phyloP scores from a whole-genome alignment of 306 rosid genomes.

The Oemleria cerasiformis region DNA sequence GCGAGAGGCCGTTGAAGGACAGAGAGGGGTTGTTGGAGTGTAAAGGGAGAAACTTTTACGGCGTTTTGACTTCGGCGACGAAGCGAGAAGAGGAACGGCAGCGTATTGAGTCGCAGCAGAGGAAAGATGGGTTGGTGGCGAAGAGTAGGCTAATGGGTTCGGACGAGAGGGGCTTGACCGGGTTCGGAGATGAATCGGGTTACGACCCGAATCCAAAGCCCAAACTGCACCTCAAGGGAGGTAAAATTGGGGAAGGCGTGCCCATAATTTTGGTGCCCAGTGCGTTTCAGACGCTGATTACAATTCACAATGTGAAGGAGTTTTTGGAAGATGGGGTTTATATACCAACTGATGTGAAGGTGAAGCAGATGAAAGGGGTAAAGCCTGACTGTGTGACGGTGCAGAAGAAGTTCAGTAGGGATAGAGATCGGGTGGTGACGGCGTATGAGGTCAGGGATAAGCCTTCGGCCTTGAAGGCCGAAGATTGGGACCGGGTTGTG shows the following conservation, averaged over 20 bases:
- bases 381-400: slow-evolving; percentile 95
- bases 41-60: slow-evolving; percentile 72
- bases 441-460: slow-evolving; percentile 98
- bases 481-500: slow-evolving; percentile 97
- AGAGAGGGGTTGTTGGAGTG: slow-evolving; percentile 76
- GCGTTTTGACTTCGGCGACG: slow-evolving; percentile 65
- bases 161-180: slow-evolving; percentile 63
- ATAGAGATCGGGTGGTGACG: slow-evolving; percentile 74
- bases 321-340: slow-evolving; percentile 89
- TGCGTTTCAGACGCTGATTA: slow-evolving; percentile 86
- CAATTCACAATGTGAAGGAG: slow-evolving; percentile 89
- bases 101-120: slow-evolving; percentile 81
- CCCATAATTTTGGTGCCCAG: slow-evolving; percentile 91
- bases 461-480: slow-evolving; percentile 75
- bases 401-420: slow-evolving; percentile 99
- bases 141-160: slow-evolving; percentile 79
- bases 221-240: slow-evolving; percentile 76
- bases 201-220: slow-evolving; percentile 70
- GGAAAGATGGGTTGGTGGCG: slow-evolving; percentile 93
- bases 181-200: slow-evolving; percentile 65
- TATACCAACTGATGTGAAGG: slow-evolving; percentile 86
- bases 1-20: slow-evolving; percentile 80
- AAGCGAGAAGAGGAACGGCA: slow-evolving; percentile 94
- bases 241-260: slow-evolving; percentile 89
- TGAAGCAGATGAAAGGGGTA: slow-evolving; percentile 87